phyloP scores from a whole-genome alignment of 805 yeast species.

The Starmerella khaoyaiensis region DNA sequence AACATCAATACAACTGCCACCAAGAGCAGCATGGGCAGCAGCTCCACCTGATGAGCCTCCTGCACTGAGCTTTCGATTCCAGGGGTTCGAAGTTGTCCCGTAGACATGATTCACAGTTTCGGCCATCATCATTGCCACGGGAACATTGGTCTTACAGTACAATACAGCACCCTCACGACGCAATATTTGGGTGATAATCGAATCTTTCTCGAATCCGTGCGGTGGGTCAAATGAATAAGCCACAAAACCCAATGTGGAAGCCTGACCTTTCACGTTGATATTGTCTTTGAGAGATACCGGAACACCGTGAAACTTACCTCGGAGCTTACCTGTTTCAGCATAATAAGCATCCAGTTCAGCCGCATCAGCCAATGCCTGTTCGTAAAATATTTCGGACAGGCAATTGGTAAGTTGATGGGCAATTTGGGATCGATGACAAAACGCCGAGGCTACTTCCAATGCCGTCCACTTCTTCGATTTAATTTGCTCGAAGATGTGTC shows the following conservation, averaged over 20 bases:
- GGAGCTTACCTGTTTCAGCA: conserved; percentile 34
- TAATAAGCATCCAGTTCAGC: conserved; percentile 41
- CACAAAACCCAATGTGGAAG: conserved; percentile 39
- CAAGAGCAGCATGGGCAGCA: conserved; percentile 36
- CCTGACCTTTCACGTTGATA: conserved; percentile 36
- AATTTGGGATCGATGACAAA: conserved; percentile 44
- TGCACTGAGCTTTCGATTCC: conserved; percentile 33
- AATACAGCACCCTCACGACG: conserved; percentile 41
- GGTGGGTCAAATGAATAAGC: conserved; percentile 32
- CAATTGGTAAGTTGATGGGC: conserved; percentile 42
- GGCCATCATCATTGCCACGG: conserved; percentile 39
- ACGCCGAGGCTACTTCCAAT: conserved; percentile 39
- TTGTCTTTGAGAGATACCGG: conserved; percentile 51
- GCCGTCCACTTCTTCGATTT: conserved; percentile 31
- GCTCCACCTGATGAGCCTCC: conserved; percentile 52
- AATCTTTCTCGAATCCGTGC: conserved; percentile 16
- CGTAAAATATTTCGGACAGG: conserved; percentile 35
- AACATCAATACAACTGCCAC: conserved; percentile 40
- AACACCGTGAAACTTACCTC: conserved; percentile 56
- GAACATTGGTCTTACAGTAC: conserved; percentile 42
- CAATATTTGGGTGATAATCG: conserved; percentile 33
- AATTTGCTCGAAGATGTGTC: conserved; percentile 18
- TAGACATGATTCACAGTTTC: conserved; percentile 35
- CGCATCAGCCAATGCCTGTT: conserved; percentile 48
- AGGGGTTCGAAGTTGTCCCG: conserved; percentile 38